Evolutionary conservation across 2,329 filamentous ascomycete genomes (phyloP).

Genomic region (Cladophialophora exuberans): DNA sequence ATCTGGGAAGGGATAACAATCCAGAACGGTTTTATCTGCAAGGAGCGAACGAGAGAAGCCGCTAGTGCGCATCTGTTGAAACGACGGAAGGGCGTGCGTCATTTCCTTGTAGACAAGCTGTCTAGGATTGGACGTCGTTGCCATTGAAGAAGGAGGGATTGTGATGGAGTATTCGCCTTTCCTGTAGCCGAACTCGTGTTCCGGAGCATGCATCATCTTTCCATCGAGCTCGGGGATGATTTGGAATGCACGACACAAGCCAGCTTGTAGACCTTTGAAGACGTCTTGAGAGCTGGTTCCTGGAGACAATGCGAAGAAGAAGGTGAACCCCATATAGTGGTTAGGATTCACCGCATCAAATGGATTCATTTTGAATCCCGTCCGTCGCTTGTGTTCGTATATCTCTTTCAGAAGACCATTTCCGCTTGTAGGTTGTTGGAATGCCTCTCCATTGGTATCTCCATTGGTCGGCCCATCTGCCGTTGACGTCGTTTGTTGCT

Average conservation of each 20-base stretch:
- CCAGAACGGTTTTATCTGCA: conserved; percentile 5
- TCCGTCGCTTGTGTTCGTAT: conserved; percentile 2
- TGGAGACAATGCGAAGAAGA: conserved; percentile 2
- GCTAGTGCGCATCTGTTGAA: background rate
- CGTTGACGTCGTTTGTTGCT: background rate
- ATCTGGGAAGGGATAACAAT: conserved; percentile 5
- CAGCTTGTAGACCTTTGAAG: background rate
- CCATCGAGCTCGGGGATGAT: conserved; percentile 8
- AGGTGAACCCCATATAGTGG: conserved; percentile 14
- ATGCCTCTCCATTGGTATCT: background rate
- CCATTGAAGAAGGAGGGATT: conserved; percentile 23
- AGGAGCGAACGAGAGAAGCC: conserved; percentile 2
- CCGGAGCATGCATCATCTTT: conserved; percentile 37
- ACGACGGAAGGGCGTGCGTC: background rate
- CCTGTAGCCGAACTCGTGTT: conserved; percentile 36
- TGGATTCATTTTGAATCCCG: conserved; percentile 10
- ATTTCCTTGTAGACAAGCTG: conserved; percentile 3
- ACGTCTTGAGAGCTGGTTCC: background rate
- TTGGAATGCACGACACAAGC: conserved; percentile 1
- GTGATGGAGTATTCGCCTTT: conserved; percentile 35
- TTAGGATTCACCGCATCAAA: conserved; percentile 11
- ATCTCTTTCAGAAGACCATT: background rate
- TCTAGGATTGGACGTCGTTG: background rate
- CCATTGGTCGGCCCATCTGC: background rate
- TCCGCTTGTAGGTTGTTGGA: background rate